Evolutionary conservation across 2,329 filamentous ascomycete species (phyloP).

Genomic region (Tolypocladium capitatum): DNA sequence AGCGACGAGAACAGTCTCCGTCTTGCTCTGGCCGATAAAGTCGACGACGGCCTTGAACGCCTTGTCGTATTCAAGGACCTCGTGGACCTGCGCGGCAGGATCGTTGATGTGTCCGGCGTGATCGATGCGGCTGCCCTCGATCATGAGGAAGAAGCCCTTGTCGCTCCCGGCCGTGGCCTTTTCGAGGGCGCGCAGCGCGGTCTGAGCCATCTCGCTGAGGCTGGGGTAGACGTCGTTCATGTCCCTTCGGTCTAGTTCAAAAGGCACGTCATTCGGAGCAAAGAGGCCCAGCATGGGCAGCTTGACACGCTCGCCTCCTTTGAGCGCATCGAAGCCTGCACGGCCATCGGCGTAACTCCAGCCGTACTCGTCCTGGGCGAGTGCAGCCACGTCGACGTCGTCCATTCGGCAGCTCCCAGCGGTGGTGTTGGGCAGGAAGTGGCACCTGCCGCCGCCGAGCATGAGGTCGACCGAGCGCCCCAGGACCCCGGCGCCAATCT

Average conservation of each 20-base stretch:
- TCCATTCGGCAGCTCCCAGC: constrained; percentile 73
- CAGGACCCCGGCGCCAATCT: constrained; percentile 76
- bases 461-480: constrained; percentile 84
- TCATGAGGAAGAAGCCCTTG: constrained; percentile 96
- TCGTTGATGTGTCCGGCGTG: constrained; percentile 85
- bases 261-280: constrained; percentile 72
- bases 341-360: constrained; percentile 69
- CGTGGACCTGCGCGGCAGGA: constrained; percentile 71
- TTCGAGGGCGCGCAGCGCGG: constrained; percentile 66
- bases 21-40: constrained; percentile 63
- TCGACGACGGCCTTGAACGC: constrained; percentile 73
- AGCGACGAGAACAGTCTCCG: constrained; percentile 67
- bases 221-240: constrained; percentile 74
- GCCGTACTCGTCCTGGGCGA: constrained; percentile 62
- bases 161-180: constrained; percentile 73
- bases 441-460: constrained; percentile 83
- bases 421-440: constrained; percentile 76
- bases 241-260: constrained; percentile 77
- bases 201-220: constrained; percentile 78
- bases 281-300: constrained; percentile 80
- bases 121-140: constrained; percentile 91
- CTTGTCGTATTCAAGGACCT: constrained; percentile 90
- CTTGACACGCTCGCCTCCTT: constrained; percentile 51
- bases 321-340: constrained; percentile 61
- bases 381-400: constrained; percentile 56